Conservation (phyloP, 768 basidiomycete species). For the Leucocoprinus leucothites region DNA sequence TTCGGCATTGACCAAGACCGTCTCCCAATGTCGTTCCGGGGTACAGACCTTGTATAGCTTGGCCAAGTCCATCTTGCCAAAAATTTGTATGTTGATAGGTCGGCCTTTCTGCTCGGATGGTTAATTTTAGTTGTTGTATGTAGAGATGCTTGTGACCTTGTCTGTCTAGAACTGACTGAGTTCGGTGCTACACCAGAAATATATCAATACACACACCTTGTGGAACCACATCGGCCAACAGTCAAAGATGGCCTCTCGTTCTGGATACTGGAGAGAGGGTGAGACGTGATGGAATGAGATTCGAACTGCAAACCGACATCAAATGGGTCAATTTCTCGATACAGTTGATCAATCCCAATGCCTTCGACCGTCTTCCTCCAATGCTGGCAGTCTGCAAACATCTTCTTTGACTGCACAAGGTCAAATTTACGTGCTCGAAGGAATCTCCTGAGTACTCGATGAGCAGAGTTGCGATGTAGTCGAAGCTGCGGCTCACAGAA, state of each 20-base stretch:
- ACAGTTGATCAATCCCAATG: slow-evolving; percentile 64
- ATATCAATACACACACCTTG: slow-evolving; percentile 42
- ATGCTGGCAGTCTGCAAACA: slow-evolving; percentile 63
- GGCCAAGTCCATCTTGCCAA: slow-evolving; percentile 56
- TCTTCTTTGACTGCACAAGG: slow-evolving; percentile 53
- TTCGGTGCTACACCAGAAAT: background rate
- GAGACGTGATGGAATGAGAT: background rate
- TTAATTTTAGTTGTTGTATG: background rate
- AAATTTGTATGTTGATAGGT: slow-evolving; percentile 64
- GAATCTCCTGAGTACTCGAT: slow-evolving; percentile 51
- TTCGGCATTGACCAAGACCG: slow-evolving; percentile 63
- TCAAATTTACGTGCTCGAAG: slow-evolving; percentile 70
- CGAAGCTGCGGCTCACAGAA: slow-evolving; percentile 44
- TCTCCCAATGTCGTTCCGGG: slow-evolving; percentile 61
- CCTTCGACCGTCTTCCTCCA: slow-evolving; percentile 68
- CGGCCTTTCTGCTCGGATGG: slow-evolving; percentile 54
- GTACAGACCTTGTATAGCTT: slow-evolving; percentile 55
- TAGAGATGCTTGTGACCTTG: slow-evolving; percentile 41
- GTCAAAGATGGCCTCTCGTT: slow-evolving; percentile 64
- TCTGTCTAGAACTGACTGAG: slow-evolving; percentile 48
- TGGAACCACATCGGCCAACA: slow-evolving; percentile 82
- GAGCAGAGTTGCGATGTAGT: background rate
- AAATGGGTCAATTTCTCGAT: slow-evolving; percentile 61
- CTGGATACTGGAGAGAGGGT: slow-evolving; percentile 51
- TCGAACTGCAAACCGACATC: slow-evolving; percentile 45